phyloP scores from a whole-genome alignment of 2,329 filamentous ascomycete genomes.

The Xylariales sp. region DNA sequence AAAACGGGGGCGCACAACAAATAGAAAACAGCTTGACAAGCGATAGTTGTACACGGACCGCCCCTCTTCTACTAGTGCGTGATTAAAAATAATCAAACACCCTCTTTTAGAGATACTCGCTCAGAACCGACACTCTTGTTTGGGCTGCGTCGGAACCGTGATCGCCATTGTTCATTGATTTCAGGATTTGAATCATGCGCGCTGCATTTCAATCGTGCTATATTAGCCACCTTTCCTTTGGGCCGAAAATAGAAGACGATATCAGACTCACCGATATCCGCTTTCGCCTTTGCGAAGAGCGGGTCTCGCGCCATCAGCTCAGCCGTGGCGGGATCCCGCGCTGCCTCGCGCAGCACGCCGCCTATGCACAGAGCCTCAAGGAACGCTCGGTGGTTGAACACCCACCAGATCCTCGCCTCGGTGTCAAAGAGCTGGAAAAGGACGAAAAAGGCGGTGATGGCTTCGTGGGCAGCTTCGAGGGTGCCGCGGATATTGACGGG shows the following conservation, averaged over 20 bases:
- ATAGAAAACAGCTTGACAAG: neutral
- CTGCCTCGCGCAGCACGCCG: slow-evolving; percentile 65
- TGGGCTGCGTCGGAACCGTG: slow-evolving; percentile 69
- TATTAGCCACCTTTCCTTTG: slow-evolving; percentile 1
- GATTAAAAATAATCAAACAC: neutral
- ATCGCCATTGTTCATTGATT: slow-evolving; percentile 65
- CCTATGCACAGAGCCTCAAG: slow-evolving; percentile 79
- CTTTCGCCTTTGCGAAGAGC: slow-evolving; percentile 68
- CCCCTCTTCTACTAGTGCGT: neutral
- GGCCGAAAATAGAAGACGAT: neutral
- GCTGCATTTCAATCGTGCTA: slow-evolving; percentile 51
- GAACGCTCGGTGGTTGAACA: slow-evolving; percentile 84
- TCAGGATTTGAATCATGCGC: slow-evolving; percentile 73
- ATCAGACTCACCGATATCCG: slow-evolving; percentile 67
- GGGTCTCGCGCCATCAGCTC: slow-evolving; percentile 65
- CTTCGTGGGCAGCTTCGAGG: slow-evolving; percentile 80
- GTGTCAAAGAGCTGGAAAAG: slow-evolving; percentile 74
- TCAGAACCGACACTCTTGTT: slow-evolving; percentile 69
- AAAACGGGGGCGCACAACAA: neutral
- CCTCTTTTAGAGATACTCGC: slow-evolving; percentile 58
- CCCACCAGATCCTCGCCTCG: slow-evolving; percentile 86
- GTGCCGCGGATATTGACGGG: slow-evolving; percentile 75
- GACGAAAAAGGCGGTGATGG: slow-evolving; percentile 79
- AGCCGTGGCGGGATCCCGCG: slow-evolving; percentile 57
- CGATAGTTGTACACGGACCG: neutral